Base-by-base conservation (phyloP, 352 stramenopile genomes). In the Pythium aristosporum region DNA sequence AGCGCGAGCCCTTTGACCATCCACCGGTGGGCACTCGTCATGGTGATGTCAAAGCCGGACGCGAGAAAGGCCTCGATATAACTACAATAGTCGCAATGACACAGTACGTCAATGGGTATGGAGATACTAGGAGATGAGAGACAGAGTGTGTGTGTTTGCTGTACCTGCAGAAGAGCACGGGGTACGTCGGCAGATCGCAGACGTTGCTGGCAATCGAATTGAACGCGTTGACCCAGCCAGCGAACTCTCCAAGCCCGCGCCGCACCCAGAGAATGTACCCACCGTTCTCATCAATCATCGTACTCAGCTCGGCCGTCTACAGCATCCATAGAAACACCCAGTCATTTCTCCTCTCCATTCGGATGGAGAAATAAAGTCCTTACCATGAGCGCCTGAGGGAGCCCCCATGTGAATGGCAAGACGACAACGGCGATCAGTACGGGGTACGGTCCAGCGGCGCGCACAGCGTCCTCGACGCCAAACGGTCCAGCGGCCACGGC, bases 231-330 rank as follows among this genome's bases (percentile, higher is more conserved):
- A 94, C 61, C 82, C 85, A 94, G 39, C 86, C 86, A 13, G 84
- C 83, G 48, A 88, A 94, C 54, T 90, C 69, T n/a, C 86, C 86
- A 15, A 94, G 62, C 10, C 83, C 84, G 12, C 83, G 81, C 13
- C 81, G 83, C n/a, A 94, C 86, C 84, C 86, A 94, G 32, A 91
- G 65, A 48, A 94, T 93, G 69, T 94, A 94, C 15, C 86, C 86
- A 15, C 84, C 86, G 47, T 94, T 94, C 61, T 92, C 80, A 54
- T 91, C 80, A 39, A 92, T 93, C 81, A 94, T 92, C 12, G 86
- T 84, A 46, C 82, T 92, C 39, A 94, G 66, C 48, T 94, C 86
- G 3, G 86, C 86, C 13, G 84, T 92, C 79, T 91, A 66, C 30
- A 67, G 36, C 23, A 49, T 15, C 34, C 41, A 54, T 15, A 65